Base-by-base conservation (phyloP, 768 basidiomycete species). In the Podaxis sp. region DNA sequence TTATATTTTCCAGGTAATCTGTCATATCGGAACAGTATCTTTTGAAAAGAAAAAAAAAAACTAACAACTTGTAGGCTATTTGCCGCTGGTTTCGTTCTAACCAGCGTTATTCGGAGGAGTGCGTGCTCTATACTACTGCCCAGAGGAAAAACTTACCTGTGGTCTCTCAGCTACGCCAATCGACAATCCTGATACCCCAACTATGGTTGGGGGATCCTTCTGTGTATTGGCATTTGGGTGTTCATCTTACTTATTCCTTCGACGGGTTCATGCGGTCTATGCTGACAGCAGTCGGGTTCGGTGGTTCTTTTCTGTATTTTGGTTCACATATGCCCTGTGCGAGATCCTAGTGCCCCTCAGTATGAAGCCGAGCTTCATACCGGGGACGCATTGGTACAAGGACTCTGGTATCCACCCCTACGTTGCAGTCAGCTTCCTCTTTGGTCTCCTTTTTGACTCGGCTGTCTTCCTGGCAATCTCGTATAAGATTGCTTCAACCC, bases 391-490 rank as follows among this genome's bases (percentile, higher is more conserved):
- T 4, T 70, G 75, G 36, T 79, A 76, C 59, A 65, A 70, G 3
- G 66, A 66, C 20, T 67, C 71, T 11, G 57, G 53, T 10, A 54
- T 77, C 24, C 62, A 69, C 44, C 55, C 53, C 2, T 73, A 67
- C 61, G 66, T 69, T 6, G 67, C 68, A 17, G 70, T 67, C 1
- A 66, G 68, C 0, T 54, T 68, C 0, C 68, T 77, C 40, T 64
- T 66, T 2, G 64, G 70, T 2, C 53, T 74, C 2, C 40, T 70
- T 46, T 70, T 70, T 54, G 74, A 76, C 56, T 72, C 75, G 1
- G 69, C 71, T 17, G 70, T 78, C 15, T 77, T 76, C 64, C 41
- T 78, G 2, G 75, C 72, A 7, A 75, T 78, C 37, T 75, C 74
- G 1, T 75, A 66, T 44, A 62, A 64, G 51, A 51, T 68, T 64